These are phyloP conservation scores for Capsicum rhomboideum DNA, from an alignment of 257 asterid genomes.

Conservation along the genomic window DNA sequence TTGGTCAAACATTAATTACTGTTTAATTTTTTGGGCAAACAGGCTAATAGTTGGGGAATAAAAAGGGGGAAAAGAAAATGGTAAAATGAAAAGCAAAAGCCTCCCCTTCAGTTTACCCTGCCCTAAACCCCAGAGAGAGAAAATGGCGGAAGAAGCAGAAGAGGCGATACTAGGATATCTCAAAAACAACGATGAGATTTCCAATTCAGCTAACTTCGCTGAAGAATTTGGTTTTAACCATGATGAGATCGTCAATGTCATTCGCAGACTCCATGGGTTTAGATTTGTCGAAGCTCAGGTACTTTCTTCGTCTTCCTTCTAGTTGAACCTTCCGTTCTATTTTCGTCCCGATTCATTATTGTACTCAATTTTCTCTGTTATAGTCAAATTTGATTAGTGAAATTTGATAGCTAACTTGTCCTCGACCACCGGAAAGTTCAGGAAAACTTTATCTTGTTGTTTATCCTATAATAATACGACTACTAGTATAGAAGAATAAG, in stretches of 20 bases:
- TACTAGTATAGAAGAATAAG: no score
- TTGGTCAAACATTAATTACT: no score
- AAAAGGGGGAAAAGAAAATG: no score
- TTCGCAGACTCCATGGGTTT: conserved; percentile 80
- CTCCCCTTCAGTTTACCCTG: no score
- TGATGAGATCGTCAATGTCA: conserved; percentile 73
- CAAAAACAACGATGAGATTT: conserved; percentile 46
- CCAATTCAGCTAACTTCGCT: conserved; percentile 66
- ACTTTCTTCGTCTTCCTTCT: background rate
- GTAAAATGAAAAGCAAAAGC: no score
- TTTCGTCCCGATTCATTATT: background rate
- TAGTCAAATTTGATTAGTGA: background rate
- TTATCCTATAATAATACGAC: no score
- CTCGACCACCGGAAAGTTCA: background rate
- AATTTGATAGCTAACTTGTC: background rate
- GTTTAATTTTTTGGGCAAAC: no score
- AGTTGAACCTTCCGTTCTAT: background rate
- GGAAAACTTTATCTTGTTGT: background rate
- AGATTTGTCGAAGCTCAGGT: conserved; percentile 69
- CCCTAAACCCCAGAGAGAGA: background rate
- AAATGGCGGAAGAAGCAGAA: conserved; percentile 90
- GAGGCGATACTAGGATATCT: conserved; percentile 67
- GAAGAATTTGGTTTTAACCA: conserved; percentile 60
- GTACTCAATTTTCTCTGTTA: background rate
- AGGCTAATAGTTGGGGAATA: no score